Percentiles rank a stretch among this genome's conserved stretches.
Evolutionary conservation across 2,329 filamentous ascomycete species (phyloP).

Genomic region (Hypoxylon sp.): DNA sequence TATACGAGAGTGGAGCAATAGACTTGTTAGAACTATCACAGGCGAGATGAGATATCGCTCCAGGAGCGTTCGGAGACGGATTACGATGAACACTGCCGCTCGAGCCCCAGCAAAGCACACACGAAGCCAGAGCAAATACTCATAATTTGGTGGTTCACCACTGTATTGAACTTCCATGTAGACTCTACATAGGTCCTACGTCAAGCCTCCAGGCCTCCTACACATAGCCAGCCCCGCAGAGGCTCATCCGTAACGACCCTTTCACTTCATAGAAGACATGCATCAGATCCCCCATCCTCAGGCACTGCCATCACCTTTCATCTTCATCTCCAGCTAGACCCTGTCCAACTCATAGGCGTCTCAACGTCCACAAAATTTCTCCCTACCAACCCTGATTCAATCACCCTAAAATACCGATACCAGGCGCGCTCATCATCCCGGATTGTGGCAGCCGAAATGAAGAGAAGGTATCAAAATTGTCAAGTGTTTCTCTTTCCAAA

Average conservation of each 20-base stretch:
- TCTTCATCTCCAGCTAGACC: constrained; percentile 42
- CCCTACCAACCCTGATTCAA: constrained; percentile 22
- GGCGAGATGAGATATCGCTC: too few relatives aligned
- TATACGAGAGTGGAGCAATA: too few relatives aligned
- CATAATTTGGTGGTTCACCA: constrained; percentile 27
- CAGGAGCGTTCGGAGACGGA: too few relatives aligned
- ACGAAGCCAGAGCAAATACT: not conserved
- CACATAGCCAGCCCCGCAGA: constrained; percentile 31
- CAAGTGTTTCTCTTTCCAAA: constrained; percentile 38
- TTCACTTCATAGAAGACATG: constrained; percentile 41
- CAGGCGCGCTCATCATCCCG: constrained; percentile 48
- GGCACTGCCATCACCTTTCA: constrained; percentile 35
- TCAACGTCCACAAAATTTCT: constrained; percentile 19
- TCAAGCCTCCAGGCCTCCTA: constrained; percentile 26
- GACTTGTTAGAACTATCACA: too few relatives aligned
- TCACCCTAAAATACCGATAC: constrained; percentile 39
- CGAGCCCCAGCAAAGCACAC: too few relatives aligned
- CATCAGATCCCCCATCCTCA: constrained; percentile 38
- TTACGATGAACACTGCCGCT: too few relatives aligned
- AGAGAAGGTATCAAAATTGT: constrained; percentile 49
- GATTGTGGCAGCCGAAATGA: constrained; percentile 36
- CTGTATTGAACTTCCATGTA: constrained; percentile 33
- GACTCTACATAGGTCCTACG: constrained; percentile 24
- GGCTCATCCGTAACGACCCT: constrained; percentile 33
- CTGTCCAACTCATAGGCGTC: constrained; percentile 46